These are phyloP conservation scores for Monilinia vaccinii-corymbosi DNA, from an alignment of 2,329 filamentous ascomycete genomes.

Conservation along the genomic window DNA sequence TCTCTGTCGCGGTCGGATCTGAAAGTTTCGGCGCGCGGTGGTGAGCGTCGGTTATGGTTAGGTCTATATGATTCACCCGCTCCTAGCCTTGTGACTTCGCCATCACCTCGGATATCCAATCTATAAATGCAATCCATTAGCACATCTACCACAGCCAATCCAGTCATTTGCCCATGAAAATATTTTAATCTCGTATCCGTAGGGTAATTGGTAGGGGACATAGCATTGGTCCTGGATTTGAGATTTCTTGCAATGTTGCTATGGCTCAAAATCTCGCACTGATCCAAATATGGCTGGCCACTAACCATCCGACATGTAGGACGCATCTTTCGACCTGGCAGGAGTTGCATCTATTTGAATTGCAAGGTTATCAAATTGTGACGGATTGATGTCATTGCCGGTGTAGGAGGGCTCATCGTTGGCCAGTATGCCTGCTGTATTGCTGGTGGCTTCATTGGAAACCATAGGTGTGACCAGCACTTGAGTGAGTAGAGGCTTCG, in stretches of 20 bases:
- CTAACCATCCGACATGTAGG: not conserved
- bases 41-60: conserved; percentile 22
- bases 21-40: conserved; percentile 23
- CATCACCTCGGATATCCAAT: conserved; percentile 23
- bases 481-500: not conserved
- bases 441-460: no score
- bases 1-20: conserved; percentile 22
- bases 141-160: not conserved
- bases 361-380: not conserved
- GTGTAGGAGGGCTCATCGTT: no score
- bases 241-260: not conserved
- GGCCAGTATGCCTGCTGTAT: not conserved
- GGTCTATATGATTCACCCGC: conserved; percentile 30
- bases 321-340: not conserved
- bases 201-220: not conserved
- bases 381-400: not conserved
- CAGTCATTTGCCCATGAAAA: not conserved
- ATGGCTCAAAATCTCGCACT: not conserved
- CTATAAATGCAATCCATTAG: conserved; percentile 12
- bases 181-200: not conserved
- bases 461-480: not conserved
- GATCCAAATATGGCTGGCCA: not conserved
- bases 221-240: not conserved
- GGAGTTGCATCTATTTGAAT: not conserved
- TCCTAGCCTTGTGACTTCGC: conserved; percentile 29